A percentile compares a stretch with the other conserved stretches of the same genome.
Conservation (phyloP, 164 flowering plant species). For the Santalum album region DNA sequence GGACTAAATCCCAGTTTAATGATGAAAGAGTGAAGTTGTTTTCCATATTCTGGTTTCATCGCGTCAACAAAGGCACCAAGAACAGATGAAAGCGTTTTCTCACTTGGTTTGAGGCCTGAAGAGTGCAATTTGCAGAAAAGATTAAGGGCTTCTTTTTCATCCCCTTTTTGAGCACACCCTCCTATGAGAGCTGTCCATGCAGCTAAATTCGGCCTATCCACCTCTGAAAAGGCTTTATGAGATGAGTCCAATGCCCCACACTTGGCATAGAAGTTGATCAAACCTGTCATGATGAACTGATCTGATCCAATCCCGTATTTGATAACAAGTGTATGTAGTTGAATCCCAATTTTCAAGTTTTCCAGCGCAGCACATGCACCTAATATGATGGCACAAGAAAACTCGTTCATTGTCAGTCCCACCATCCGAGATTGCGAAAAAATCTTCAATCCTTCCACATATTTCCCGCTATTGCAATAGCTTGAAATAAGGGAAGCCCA, state of each 20-base stretch:
- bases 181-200: conserved; percentile 38
- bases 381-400: conserved; percentile 22
- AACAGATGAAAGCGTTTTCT: conserved; percentile 27
- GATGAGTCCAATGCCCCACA: conserved; percentile 25
- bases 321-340: conserved; percentile 23
- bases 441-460: conserved; percentile 24
- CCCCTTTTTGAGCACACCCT: conserved; percentile 26
- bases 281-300: conserved; percentile 24
- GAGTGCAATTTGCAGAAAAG: conserved; percentile 20
- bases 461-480: conserved; percentile 24
- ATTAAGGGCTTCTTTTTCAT: conserved; percentile 22
- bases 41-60: conserved; percentile 18
- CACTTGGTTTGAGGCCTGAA: conserved; percentile 22
- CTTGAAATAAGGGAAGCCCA: conserved; percentile 31
- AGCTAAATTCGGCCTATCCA: conserved; percentile 19
- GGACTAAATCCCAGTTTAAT: conserved; percentile 19
- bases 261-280: conserved; percentile 33
- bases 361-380: conserved; percentile 29
- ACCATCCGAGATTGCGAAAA: conserved; percentile 17
- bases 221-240: conserved; percentile 18
- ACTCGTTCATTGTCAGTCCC: conserved; percentile 26
- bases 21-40: conserved; percentile 29
- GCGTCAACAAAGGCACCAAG: conserved; percentile 27
- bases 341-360: conserved; percentile 22
- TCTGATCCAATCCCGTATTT: conserved; percentile 28